A percentile compares a stretch with the other conserved stretches of the same genome.
phyloP scores from a whole-genome alignment of 2,329 filamentous ascomycete genomes.

The Pseudophaeomoniella oleicola region DNA sequence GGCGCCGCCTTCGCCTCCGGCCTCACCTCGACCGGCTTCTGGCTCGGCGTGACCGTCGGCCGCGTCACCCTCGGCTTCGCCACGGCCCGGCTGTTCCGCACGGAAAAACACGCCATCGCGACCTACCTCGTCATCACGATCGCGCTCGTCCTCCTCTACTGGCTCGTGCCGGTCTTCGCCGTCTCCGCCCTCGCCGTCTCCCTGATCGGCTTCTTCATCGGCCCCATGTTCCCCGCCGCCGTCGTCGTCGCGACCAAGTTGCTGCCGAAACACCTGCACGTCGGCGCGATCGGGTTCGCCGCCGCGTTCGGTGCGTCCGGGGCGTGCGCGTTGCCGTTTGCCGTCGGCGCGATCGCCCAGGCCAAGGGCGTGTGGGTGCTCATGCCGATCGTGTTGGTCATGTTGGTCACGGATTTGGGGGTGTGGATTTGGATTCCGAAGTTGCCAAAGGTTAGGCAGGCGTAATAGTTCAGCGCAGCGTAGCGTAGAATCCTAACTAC shows the following conservation, averaged over 20 bases:
- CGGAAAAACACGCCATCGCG: slow-evolving; percentile 52
- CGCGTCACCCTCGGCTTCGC: slow-evolving; percentile 61
- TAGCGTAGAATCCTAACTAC: no score
- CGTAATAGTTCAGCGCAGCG: no score
- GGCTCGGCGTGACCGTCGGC: slow-evolving; percentile 67
- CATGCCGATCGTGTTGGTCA: slow-evolving; percentile 43
- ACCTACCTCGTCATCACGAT: slow-evolving; percentile 51
- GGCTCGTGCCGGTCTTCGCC: slow-evolving; percentile 65
- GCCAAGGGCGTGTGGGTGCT: slow-evolving; percentile 43
- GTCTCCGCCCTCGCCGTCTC: slow-evolving; percentile 58
- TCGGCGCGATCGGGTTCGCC: slow-evolving; percentile 67
- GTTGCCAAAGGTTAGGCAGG: slow-evolving; percentile 9
- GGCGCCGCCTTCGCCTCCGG: slow-evolving; percentile 58
- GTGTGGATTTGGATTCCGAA: slow-evolving; percentile 9
- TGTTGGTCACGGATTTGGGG: slow-evolving; percentile 6
- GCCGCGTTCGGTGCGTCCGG: slow-evolving; percentile 64
- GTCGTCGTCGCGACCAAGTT: slow-evolving; percentile 62
- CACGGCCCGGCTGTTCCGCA: slow-evolving; percentile 46
- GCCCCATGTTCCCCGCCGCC: slow-evolving; percentile 62
- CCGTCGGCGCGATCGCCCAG: slow-evolving; percentile 34
- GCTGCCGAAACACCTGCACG: slow-evolving; percentile 57
- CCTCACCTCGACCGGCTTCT: slow-evolving; percentile 66
- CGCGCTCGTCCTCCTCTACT: slow-evolving; percentile 57
- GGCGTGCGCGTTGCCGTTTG: slow-evolving; percentile 34
- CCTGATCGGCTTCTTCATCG: slow-evolving; percentile 65